Conservation (phyloP, 2,329 filamentous ascomycete genomes). For the Blastomyces gilchristii region DNA sequence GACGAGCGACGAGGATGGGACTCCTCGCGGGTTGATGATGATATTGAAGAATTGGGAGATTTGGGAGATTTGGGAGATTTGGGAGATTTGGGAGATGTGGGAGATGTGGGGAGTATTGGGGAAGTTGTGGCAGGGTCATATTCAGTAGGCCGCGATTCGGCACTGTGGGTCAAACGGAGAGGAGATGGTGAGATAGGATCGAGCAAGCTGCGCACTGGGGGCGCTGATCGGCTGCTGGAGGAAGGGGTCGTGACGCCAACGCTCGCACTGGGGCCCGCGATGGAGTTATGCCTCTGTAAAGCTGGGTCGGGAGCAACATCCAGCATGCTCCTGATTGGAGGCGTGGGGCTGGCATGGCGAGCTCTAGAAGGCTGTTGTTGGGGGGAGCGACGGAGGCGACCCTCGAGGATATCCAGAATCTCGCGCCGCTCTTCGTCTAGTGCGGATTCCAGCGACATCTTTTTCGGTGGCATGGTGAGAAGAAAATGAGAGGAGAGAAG, state of each 20-base stretch:
- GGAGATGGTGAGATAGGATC: slow-evolving; percentile 27
- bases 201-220: slow-evolving; percentile 28
- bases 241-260: slow-evolving; percentile 23
- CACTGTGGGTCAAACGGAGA: slow-evolving; percentile 25
- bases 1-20: slow-evolving; percentile 25
- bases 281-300: slow-evolving; percentile 27
- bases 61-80: background rate
- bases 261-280: slow-evolving; percentile 30
- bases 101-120: slow-evolving; percentile 12
- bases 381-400: slow-evolving; percentile 25
- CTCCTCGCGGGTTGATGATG: slow-evolving; percentile 23
- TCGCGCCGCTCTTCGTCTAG: slow-evolving; percentile 68
- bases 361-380: slow-evolving; percentile 32
- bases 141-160: slow-evolving; percentile 25
- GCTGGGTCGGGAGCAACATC: slow-evolving; percentile 43
- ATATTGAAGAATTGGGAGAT: too few species aligned
- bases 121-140: slow-evolving; percentile 19
- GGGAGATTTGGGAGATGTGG: slow-evolving; percentile 5
- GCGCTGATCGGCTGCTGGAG: slow-evolving; percentile 14
- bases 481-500: background rate
- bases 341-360: slow-evolving; percentile 51
- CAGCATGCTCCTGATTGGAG: slow-evolving; percentile 59
- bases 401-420: slow-evolving; percentile 59
- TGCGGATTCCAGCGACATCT: slow-evolving; percentile 65
- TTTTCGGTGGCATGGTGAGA: slow-evolving; percentile 18